phyloP scores from a whole-genome alignment of 306 rosid species.

The Lathyrus tuberosus region DNA sequence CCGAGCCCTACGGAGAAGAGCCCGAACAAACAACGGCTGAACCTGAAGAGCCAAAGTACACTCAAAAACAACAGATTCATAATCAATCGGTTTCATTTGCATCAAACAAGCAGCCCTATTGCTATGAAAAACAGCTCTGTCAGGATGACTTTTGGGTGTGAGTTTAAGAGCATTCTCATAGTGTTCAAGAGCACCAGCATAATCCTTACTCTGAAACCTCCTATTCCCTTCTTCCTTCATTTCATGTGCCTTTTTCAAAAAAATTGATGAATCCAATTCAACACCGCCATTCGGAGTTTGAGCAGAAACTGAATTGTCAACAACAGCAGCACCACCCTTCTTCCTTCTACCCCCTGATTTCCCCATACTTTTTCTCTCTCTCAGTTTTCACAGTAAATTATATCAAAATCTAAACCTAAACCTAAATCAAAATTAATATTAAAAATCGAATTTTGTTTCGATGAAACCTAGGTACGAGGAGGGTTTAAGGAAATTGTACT shows the following conservation, averaged over 20 bases:
- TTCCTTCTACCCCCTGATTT: conserved; percentile 89
- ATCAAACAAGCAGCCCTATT: conserved; percentile 90
- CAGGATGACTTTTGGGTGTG: conserved; percentile 80
- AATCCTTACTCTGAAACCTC: conserved; percentile 84
- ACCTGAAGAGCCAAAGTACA: conserved; percentile 93
- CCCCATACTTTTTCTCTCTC: conserved; percentile 62
- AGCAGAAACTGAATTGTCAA: conserved; percentile 39
- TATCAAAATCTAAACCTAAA: conserved; percentile 25
- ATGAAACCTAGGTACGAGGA: conserved; percentile 20
- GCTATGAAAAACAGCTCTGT: conserved; percentile 89
- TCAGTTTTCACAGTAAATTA: neutral
- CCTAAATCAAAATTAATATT: conserved; percentile 12
- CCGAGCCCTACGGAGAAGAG: conserved; percentile 84
- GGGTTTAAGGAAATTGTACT: conserved; percentile 41
- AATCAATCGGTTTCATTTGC: conserved; percentile 96
- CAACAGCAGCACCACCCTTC: conserved; percentile 73
- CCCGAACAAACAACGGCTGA: conserved; percentile 78
- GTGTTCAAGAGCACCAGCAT: conserved; percentile 82
- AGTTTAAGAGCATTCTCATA: conserved; percentile 84
- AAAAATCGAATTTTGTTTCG: neutral
- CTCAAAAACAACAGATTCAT: conserved; percentile 82
- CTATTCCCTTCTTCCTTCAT: conserved; percentile 90
- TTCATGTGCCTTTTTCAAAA: conserved; percentile 91
- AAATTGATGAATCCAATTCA: conserved; percentile 74
- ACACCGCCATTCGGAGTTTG: conserved; percentile 65